Evolutionary conservation across 1,284 basidiomycete species (phyloP).

Genomic region (Blastosporella zonata): DNA sequence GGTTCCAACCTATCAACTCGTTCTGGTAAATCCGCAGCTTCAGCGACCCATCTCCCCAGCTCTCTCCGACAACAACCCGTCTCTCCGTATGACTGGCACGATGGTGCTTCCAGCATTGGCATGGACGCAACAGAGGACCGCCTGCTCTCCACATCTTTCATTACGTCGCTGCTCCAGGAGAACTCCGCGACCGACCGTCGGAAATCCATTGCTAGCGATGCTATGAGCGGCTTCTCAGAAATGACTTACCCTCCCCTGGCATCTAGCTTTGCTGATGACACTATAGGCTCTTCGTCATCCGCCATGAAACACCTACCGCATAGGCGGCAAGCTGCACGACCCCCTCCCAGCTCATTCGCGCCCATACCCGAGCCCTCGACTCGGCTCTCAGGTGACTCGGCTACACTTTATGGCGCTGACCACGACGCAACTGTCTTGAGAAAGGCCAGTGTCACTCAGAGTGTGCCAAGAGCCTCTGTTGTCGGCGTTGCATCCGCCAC

Average conservation of each 20-base stretch:
- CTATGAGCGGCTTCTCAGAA: slow-evolving; percentile 47
- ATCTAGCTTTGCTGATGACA: slow-evolving; percentile 18
- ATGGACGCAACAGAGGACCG: slow-evolving; percentile 54
- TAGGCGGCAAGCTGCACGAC: slow-evolving; percentile 27
- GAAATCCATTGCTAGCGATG: slow-evolving; percentile 34
- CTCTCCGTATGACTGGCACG: slow-evolving; percentile 54
- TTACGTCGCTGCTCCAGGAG: slow-evolving; percentile 53
- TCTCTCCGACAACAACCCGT: slow-evolving; percentile 22
- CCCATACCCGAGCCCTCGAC: slow-evolving; percentile 25
- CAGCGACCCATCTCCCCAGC: neutral
- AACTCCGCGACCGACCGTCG: slow-evolving; percentile 32
- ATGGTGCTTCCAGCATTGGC: slow-evolving; percentile 56
- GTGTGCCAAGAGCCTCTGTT: slow-evolving; percentile 23
- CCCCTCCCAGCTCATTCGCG: slow-evolving; percentile 34
- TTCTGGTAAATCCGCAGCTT: slow-evolving; percentile 6
- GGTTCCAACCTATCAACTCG: slow-evolving; percentile 7
- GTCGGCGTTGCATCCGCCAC: slow-evolving; percentile 32
- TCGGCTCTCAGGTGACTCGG: slow-evolving; percentile 28
- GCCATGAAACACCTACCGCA: slow-evolving; percentile 13
- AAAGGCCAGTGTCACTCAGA: slow-evolving; percentile 26
- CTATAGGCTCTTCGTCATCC: slow-evolving; percentile 13
- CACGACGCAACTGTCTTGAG: slow-evolving; percentile 24
- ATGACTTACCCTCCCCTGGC: slow-evolving; percentile 46
- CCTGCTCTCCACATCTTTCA: slow-evolving; percentile 57
- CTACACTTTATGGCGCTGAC: slow-evolving; percentile 29